Conservation (phyloP, 371 early-diverging fungal species). For the Actinomucor elegans region DNA sequence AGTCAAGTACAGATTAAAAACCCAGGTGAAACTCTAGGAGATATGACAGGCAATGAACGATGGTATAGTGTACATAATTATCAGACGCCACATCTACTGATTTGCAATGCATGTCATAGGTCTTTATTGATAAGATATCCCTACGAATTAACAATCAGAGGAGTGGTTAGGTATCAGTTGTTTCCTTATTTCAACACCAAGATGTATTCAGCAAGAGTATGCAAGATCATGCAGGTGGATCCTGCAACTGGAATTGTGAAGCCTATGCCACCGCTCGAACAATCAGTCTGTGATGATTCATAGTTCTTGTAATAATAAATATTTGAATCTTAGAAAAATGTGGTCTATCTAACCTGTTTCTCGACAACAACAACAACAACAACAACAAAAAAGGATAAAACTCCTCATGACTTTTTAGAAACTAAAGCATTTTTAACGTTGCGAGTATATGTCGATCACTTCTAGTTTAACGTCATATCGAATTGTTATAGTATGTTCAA, state of each 20-base stretch:
- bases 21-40: constrained; percentile 52
- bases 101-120: constrained; percentile 28
- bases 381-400: no score
- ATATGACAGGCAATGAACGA: constrained; percentile 47
- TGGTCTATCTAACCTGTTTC: no score
- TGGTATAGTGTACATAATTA: constrained; percentile 23
- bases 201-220: constrained; percentile 38
- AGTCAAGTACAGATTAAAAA: constrained; percentile 63
- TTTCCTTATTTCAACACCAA: constrained; percentile 25
- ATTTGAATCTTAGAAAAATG: no score
- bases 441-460: no score
- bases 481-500: no score
- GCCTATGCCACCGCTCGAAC: constrained; percentile 20
- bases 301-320: background rate
- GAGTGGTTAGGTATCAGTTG: constrained; percentile 58
- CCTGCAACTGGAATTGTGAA: constrained; percentile 38
- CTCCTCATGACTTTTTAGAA: no score
- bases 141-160: constrained; percentile 66
- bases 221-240: constrained; percentile 41
- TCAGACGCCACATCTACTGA: background rate
- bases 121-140: constrained; percentile 54
- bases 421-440: no score
- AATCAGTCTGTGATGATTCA: constrained; percentile 33
- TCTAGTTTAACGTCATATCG: no score
- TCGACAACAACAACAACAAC: no score